These are phyloP conservation scores for Polychytrium aggregatum DNA, from an alignment of 192 early-diverging fungal species.

Conservation along the genomic window DNA sequence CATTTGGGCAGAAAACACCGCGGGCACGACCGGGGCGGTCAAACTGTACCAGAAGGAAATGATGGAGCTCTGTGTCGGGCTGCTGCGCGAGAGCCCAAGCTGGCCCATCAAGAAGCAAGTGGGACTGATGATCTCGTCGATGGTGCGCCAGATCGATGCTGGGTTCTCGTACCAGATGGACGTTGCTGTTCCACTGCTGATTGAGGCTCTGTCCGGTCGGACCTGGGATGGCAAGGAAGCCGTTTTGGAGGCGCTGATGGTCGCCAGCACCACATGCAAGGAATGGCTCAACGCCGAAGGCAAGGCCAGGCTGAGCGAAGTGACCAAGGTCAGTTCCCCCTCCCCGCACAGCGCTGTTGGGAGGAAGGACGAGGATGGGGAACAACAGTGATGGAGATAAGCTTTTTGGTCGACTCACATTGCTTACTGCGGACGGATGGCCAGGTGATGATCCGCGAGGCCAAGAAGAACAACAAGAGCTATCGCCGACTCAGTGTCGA, in stretches of 20 bases:
- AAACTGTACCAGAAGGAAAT: conserved; percentile 56
- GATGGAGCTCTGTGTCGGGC: conserved; percentile 32
- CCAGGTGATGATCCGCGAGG: conserved; percentile 57
- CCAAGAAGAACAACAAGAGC: conserved; percentile 59
- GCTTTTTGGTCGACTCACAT: too few relatives aligned
- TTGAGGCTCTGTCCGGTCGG: conserved; percentile 49
- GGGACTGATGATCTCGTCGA: conserved; percentile 48
- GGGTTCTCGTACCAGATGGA: conserved; percentile 32
- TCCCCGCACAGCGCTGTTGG: too few relatives aligned
- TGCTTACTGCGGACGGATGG: too few relatives aligned
- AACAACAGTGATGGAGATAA: too few relatives aligned
- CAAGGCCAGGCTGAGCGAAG: conserved; percentile 25
- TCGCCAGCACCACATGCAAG: conserved; percentile 40
- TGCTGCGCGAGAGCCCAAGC: conserved; percentile 46
- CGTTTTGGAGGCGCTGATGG: conserved; percentile 51
- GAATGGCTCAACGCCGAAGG: conserved; percentile 30
- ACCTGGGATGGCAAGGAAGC: conserved; percentile 78
- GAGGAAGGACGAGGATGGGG: too few relatives aligned
- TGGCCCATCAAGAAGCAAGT: conserved; percentile 74
- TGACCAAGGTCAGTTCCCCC: conserved; percentile 5
- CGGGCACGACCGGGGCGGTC: conserved; percentile 48
- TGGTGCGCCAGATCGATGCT: conserved; percentile 39
- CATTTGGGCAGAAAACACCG: conserved; percentile 67
- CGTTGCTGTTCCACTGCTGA: conserved; percentile 44
- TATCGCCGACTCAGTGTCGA: conserved; percentile 60